These are phyloP conservation scores for Chlorokybus atmophyticus DNA, from an alignment of 139 green algal species.

Conservation along the genomic window DNA sequence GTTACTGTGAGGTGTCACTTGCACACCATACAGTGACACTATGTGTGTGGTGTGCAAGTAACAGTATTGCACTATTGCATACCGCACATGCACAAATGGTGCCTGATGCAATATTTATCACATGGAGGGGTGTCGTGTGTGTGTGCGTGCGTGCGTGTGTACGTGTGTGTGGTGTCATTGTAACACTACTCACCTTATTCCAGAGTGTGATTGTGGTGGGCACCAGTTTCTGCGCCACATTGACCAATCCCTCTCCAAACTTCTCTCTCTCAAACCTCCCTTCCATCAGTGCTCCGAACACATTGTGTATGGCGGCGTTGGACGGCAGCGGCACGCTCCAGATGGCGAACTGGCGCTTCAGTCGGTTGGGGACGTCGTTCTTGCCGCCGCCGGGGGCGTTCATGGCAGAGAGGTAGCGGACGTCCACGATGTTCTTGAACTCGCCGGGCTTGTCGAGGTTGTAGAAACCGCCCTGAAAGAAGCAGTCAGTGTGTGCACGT, in stretches of 20 bases:
- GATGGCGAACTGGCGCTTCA: constrained; percentile 86
- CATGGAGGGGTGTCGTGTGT: too few relatives aligned
- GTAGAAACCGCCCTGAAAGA: constrained; percentile 86
- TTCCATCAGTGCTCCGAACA: constrained; percentile 75
- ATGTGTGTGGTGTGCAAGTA: too few relatives aligned
- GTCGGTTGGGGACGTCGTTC: constrained; percentile 86
- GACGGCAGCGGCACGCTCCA: constrained; percentile 78
- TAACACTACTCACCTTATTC: constrained; percentile 59
- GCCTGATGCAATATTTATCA: too few relatives aligned
- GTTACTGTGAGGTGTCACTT: too few relatives aligned
- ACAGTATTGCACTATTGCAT: too few relatives aligned
- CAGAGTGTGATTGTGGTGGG: constrained; percentile 62
- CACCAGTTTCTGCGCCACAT: constrained; percentile 59
- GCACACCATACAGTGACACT: too few relatives aligned
- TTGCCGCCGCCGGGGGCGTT: constrained; percentile 73
- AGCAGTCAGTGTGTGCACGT: too few relatives aligned
- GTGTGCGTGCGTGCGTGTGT: too few relatives aligned
- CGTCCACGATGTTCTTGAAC: constrained; percentile 81
- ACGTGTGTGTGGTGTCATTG: too few relatives aligned
- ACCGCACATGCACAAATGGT: too few relatives aligned
- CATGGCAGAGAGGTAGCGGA: constrained; percentile 74
- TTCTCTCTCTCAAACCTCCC: constrained; percentile 34
- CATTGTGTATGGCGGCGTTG: constrained; percentile 67
- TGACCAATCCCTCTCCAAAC: constrained; percentile 38
- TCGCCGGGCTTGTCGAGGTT: constrained; percentile 86